These are phyloP conservation scores for Calocera viscosa DNA, from an alignment of 768 basidiomycete species.

Conservation along the genomic window DNA sequence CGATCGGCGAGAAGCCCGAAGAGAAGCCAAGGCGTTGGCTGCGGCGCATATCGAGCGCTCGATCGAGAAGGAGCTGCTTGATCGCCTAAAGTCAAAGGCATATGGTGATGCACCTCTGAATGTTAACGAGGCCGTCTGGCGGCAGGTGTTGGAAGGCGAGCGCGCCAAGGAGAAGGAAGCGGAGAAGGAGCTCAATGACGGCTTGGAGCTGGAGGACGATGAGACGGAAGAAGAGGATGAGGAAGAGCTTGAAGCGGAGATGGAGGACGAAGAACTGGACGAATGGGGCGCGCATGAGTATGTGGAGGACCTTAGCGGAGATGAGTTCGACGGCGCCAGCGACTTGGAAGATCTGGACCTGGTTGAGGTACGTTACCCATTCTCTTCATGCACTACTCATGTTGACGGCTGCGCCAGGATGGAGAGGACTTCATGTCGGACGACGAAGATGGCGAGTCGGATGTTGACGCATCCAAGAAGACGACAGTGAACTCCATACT, in stretches of 20 bases:
- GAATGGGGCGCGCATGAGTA: conserved; percentile 53
- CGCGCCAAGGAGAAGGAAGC: conserved; percentile 24
- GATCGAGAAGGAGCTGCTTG: conserved; percentile 91
- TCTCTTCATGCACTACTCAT: not conserved
- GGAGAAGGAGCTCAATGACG: conserved; percentile 29
- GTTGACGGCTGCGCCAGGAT: conserved; percentile 27
- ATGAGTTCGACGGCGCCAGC: conserved; percentile 30
- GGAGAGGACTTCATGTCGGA: conserved; percentile 34
- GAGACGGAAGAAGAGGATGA: conserved; percentile 41
- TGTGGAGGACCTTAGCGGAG: conserved; percentile 63
- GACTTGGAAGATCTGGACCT: conserved; percentile 36
- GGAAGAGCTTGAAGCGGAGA: conserved; percentile 42
- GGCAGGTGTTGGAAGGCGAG: conserved; percentile 76
- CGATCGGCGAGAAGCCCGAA: conserved; percentile 78
- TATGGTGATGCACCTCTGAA: conserved; percentile 97
- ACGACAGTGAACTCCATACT: conserved; percentile 33
- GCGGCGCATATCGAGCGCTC: conserved; percentile 91
- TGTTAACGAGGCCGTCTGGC: conserved; percentile 96
- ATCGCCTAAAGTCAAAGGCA: conserved; percentile 89
- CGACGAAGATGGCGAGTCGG: conserved; percentile 32
- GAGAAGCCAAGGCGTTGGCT: conserved; percentile 90
- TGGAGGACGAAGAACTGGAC: conserved; percentile 42
- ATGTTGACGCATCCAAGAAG: conserved; percentile 25
- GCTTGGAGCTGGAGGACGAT: conserved; percentile 38
- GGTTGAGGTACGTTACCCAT: conserved; percentile 20